Conservation (phyloP, 345 rosid species). For the Populus ilicifolia region DNA sequence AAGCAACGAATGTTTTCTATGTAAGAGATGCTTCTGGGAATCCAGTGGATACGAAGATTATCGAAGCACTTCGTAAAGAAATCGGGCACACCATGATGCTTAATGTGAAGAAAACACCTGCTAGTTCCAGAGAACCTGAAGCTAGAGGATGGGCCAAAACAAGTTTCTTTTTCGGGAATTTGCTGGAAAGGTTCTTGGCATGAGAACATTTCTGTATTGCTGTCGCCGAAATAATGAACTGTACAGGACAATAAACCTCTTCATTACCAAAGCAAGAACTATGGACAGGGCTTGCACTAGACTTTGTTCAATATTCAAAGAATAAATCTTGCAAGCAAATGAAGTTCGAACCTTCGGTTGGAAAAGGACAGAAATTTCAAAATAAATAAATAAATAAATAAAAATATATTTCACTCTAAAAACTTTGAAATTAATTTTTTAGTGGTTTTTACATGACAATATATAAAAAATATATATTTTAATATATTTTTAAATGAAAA, state of each 20-base stretch:
- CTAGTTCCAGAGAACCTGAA: constrained; percentile 41
- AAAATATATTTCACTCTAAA: no score
- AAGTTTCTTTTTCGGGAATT: constrained; percentile 82
- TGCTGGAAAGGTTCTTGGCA: constrained; percentile 75
- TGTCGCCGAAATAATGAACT: constrained; percentile 5
- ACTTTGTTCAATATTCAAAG: not conserved
- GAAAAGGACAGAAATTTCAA: no score
- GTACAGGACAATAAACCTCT: constrained; percentile 25
- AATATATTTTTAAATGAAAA: no score
- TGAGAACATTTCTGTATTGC: constrained; percentile 26
- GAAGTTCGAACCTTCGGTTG: not conserved
- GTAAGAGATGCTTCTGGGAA: constrained; percentile 85
- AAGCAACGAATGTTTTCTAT: constrained; percentile 81
- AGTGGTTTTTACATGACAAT: no score
- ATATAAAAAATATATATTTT: no score
- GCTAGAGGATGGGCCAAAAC: constrained; percentile 68
- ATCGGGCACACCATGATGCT: constrained; percentile 83
- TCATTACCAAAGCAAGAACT: not conserved
- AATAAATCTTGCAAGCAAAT: not conserved
- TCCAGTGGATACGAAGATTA: constrained; percentile 69
- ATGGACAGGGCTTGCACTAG: constrained; percentile 7
- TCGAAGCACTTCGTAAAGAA: constrained; percentile 74
- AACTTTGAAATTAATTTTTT: no score
- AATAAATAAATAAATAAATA: no score
- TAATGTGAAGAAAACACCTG: constrained; percentile 64